Percentiles rank a stretch among this genome's conserved stretches.
Conservation (phyloP, 441 rosid genomes). For the Arabidopsis hybrid region DNA sequence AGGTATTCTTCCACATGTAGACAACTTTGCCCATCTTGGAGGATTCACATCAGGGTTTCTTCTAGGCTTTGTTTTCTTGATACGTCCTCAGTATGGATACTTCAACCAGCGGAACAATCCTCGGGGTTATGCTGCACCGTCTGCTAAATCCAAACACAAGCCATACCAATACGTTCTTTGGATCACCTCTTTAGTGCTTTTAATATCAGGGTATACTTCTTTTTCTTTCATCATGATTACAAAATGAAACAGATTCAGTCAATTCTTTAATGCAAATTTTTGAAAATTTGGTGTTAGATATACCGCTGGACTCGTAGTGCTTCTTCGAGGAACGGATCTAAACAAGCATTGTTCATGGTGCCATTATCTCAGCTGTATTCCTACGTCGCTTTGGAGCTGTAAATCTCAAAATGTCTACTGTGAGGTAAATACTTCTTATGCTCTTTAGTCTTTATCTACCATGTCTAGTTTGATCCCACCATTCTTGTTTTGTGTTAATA, state of each 20-base stretch:
- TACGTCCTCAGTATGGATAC: constrained; percentile 90
- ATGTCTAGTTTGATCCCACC: background rate
- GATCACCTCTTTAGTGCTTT: constrained; percentile 58
- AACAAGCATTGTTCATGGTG: constrained; percentile 84
- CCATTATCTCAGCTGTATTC: constrained; percentile 82
- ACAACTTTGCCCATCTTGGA: constrained; percentile 95
- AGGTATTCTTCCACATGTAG: constrained; percentile 93
- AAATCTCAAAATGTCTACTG: constrained; percentile 59
- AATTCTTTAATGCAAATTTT: background rate
- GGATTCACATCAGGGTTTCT: constrained; percentile 89
- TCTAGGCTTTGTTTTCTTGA: constrained; percentile 86
- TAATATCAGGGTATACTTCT: constrained; percentile 66
- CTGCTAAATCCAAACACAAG: constrained; percentile 73
- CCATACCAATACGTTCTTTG: constrained; percentile 78
- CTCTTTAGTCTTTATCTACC: background rate
- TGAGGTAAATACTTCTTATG: constrained; percentile 51
- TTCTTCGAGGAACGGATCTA: constrained; percentile 65
- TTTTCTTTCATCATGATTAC: background rate
- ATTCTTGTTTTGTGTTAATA: background rate
- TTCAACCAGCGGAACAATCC: constrained; percentile 64
- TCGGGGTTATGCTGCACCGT: constrained; percentile 55
- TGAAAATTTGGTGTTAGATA: constrained; percentile 49
- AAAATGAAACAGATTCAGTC: background rate
- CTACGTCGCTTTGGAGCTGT: constrained; percentile 83
- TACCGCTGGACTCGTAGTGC: constrained; percentile 58